Percentiles rank a stretch among this genome's conserved stretches.
Evolutionary conservation across 202 grass and related monocot genomes (phyloP).

Genomic region (Miscanthus sacchariflorus): DNA sequence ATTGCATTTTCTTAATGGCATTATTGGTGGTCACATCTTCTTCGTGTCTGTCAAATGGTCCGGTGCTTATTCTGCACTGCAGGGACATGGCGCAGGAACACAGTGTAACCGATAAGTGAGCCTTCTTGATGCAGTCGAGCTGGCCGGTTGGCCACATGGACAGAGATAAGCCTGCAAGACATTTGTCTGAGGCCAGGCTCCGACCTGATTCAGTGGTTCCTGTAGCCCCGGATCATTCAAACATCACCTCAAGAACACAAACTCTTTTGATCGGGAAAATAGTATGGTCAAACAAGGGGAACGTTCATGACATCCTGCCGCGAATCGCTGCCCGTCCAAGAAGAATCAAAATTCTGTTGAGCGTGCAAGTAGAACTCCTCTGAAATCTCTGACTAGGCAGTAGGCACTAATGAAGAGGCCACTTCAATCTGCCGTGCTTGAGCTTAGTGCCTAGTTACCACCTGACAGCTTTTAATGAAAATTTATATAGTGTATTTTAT

Average conservation of each 20-base stretch:
- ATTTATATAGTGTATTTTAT: too few species aligned
- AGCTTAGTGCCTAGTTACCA: too few species aligned
- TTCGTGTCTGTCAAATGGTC: background rate
- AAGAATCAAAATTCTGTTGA: background rate
- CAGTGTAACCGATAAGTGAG: background rate
- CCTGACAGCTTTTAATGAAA: too few species aligned
- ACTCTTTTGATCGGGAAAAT: background rate
- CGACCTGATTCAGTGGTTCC: background rate
- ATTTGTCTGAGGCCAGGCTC: background rate
- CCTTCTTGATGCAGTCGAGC: slow-evolving; percentile 15
- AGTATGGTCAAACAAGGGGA: background rate
- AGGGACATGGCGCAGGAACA: background rate
- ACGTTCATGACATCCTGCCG: too few species aligned
- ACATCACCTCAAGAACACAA: background rate
- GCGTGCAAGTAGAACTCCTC: background rate
- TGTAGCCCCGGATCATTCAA: background rate
- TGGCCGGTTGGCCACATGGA: slow-evolving; percentile 13
- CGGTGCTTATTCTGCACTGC: slow-evolving; percentile 27
- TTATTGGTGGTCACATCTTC: slow-evolving; percentile 1
- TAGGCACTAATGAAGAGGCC: too few species aligned
- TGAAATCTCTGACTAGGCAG: background rate
- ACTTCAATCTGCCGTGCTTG: too few species aligned
- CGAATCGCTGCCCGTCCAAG: background rate
- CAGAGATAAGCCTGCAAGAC: slow-evolving; percentile 7
- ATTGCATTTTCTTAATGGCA: background rate